Evolutionary conservation across 139 green algal genomes (phyloP), one percentile per base, ranked within the genome.

Genomic region (Picochlorum sp.): DNA sequence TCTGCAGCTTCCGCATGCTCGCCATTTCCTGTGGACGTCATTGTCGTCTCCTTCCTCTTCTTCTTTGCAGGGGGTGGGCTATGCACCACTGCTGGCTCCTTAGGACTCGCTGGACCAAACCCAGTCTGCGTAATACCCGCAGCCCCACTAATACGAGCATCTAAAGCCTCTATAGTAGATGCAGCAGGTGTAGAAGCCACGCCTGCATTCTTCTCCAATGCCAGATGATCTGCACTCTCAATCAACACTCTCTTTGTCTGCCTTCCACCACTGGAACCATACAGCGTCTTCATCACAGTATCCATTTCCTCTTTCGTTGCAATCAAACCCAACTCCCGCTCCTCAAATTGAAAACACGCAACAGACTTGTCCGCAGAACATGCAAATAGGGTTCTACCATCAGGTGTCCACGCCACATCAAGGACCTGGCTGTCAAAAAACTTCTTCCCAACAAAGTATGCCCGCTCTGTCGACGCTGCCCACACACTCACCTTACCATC

Each of bases 391-490:
- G 75, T 75, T 50, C 82, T 75, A 15, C 90, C 90, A 49, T 95
- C 85, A 11, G 89, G 82, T 11, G 71, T 82, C 91, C 91, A 97
- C 15, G 81, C 82, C 26, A 90, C n/a, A 71, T 97, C 91, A 18
- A 85, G 54, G 5, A 88, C 79, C 26, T 61, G 63, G 56, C 74
- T 68, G 23, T 58, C 56, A 65, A 85, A 85, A 15, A 85, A 54
- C 14, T 50, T 41, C 21, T 28, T 69, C 44, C 44, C 66, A 15
- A 74, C 51, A 21, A 70, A 57, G 3, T 80, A 24, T 3, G 79
- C 65, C 4, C 49, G 20, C 18, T 34, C 2, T 7, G 56, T 4
- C 6, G 50, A 51, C 3, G 66, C 18, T 3, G 56, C 34, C 78
- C 73, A 80, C n/a, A 79, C 67, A 24, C 62, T 63, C 15, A 73